Percentiles rank a stretch among this genome's conserved stretches.
These are phyloP conservation scores for Agaricales sp. DNA, from an alignment of 1,284 basidiomycete genomes.

Conservation along the genomic window DNA sequence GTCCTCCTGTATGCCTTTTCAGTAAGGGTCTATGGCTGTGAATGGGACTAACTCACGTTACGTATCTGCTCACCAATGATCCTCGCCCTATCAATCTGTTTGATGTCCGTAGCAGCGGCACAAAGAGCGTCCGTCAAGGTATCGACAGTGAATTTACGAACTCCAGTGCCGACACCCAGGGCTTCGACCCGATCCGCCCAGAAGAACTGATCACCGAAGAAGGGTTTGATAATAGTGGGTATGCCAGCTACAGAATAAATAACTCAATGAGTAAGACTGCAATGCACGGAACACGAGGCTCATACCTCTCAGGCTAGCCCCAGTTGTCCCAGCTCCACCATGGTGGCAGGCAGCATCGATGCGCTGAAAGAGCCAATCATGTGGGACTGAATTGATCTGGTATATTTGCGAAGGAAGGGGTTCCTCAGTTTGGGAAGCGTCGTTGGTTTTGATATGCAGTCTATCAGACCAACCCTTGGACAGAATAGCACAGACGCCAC, in stretches of 20 bases:
- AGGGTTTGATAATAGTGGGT: slow-evolving; percentile 93
- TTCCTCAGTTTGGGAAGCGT: slow-evolving; percentile 41
- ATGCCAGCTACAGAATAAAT: slow-evolving; percentile 62
- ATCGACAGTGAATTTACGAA: slow-evolving; percentile 79
- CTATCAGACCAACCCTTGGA: slow-evolving; percentile 98
- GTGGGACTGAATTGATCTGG: slow-evolving; percentile 81
- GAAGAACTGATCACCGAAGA: slow-evolving; percentile 97
- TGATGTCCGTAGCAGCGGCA: slow-evolving; percentile 77
- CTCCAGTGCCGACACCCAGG: slow-evolving; percentile 79
- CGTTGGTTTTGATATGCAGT: slow-evolving; percentile 55
- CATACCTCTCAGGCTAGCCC: slow-evolving; percentile 82
- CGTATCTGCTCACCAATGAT: slow-evolving; percentile 79
- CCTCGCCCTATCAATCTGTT: slow-evolving; percentile 80
- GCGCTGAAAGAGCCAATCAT: slow-evolving; percentile 92
- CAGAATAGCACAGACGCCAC: slow-evolving; percentile 84
- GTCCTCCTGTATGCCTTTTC: slow-evolving; percentile 53
- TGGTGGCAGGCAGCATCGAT: slow-evolving; percentile 97
- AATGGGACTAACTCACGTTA: slow-evolving; percentile 35
- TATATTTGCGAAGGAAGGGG: slow-evolving; percentile 73
- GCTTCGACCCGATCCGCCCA: slow-evolving; percentile 95
- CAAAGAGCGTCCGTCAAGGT: slow-evolving; percentile 68
- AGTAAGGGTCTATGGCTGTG: slow-evolving; percentile 5
- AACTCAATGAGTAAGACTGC: slow-evolving; percentile 8
- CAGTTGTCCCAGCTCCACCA: slow-evolving; percentile 93
- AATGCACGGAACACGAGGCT: slow-evolving; percentile 7